phyloP scores from a whole-genome alignment of 192 early-diverging fungal genomes.

The Coemansia sp. region DNA sequence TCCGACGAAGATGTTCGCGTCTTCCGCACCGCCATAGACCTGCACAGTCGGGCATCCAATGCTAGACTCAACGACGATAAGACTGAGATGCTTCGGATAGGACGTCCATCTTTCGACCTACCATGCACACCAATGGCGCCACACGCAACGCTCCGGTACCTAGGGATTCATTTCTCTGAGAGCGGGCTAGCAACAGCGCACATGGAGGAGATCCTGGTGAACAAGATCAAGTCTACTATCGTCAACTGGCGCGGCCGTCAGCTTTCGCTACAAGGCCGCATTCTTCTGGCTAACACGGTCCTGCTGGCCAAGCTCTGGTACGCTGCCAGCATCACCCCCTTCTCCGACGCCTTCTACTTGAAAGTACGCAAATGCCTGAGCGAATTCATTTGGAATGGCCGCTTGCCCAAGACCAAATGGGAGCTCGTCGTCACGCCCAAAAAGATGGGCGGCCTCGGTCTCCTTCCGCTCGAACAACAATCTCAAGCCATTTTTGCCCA shows the following conservation, averaged over 20 bases:
- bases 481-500: too few species aligned
- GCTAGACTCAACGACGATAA: conserved; percentile 7
- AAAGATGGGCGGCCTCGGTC: too few species aligned
- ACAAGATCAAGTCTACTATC: neutral
- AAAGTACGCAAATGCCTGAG: neutral
- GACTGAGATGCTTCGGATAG: conserved; percentile 11
- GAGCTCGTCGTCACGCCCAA: too few species aligned
- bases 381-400: neutral
- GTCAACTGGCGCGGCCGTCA: too few species aligned
- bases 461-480: too few species aligned
- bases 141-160: neutral
- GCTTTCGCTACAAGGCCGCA: neutral
- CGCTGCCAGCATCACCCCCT: conserved; percentile 1
- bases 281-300: neutral
- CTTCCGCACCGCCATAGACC: neutral
- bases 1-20: neutral
- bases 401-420: neutral
- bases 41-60: conserved; percentile 3
- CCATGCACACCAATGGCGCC: neutral
- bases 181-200: neutral
- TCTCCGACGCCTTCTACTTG: neutral
- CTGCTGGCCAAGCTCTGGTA: conserved; percentile 10
- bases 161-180: conserved; percentile 6
- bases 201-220: neutral
- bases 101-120: neutral